phyloP scores from a whole-genome alignment of 371 early-diverging fungal species.

The Conidiobolus incongruus region DNA sequence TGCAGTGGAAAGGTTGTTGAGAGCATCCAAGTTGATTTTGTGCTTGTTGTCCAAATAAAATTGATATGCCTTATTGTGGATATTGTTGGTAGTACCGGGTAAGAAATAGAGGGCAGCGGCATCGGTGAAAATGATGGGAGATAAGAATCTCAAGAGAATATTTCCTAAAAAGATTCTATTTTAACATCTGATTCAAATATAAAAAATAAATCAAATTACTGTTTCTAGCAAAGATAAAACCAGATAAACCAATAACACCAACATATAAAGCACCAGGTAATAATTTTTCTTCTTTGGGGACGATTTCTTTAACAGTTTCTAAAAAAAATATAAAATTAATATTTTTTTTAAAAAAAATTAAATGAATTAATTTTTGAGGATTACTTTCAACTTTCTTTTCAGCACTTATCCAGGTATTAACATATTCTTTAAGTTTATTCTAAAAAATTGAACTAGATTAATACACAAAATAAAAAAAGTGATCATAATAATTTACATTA shows the following conservation, averaged over 20 bases:
- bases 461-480: background rate
- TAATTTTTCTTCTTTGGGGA: conserved; percentile 19
- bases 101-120: conserved; percentile 17
- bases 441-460: conserved; percentile 1
- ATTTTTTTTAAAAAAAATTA: too few species aligned
- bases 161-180: background rate
- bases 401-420: conserved; percentile 9
- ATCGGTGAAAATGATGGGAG: conserved; percentile 13
- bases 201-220: conserved; percentile 13
- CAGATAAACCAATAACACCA: conserved; percentile 23
- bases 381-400: conserved; percentile 13
- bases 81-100: conserved; percentile 21
- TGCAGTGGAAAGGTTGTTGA: background rate
- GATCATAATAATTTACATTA: background rate
- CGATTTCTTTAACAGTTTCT: conserved; percentile 14
- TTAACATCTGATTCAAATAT: background rate
- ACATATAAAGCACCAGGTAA: conserved; percentile 20
- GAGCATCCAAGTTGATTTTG: background rate
- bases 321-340: conserved; percentile 2
- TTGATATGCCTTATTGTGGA: conserved; percentile 12
- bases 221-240: conserved; percentile 22
- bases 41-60: conserved; percentile 10
- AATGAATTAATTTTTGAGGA: background rate
- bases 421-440: conserved; percentile 8
- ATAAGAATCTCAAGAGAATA: background rate